phyloP scores from a whole-genome alignment of 202 grass and related monocot genomes.

The Hordeum pubiflorum region DNA sequence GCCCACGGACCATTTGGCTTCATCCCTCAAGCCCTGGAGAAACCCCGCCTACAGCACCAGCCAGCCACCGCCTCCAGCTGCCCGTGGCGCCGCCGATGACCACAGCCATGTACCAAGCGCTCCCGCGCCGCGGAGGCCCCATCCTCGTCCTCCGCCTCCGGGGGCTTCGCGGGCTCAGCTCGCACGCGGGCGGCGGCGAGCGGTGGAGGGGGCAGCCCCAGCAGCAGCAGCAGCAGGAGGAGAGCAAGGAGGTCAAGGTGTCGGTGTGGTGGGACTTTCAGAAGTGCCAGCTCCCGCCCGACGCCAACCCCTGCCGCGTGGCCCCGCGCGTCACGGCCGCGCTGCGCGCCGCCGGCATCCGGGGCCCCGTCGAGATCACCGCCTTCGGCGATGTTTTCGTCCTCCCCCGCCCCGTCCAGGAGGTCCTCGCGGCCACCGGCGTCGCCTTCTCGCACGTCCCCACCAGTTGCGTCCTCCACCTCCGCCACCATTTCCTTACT shows the following conservation, averaged over 20 bases:
- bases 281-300: conserved; percentile 55
- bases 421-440: conserved; percentile 63
- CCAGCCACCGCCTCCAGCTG: background rate
- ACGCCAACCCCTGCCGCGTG: conserved; percentile 46
- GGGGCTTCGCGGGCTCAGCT: background rate
- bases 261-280: conserved; percentile 96
- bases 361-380: conserved; percentile 67
- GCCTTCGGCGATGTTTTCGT: conserved; percentile 66
- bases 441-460: conserved; percentile 77
- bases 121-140: background rate
- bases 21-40: background rate
- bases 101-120: background rate
- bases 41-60: background rate
- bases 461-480: conserved; percentile 33
- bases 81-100: background rate
- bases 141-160: background rate
- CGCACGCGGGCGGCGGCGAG: background rate
- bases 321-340: conserved; percentile 53
- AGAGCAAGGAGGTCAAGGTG: conserved; percentile 56
- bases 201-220: conserved; percentile 3
- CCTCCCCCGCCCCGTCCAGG: conserved; percentile 48
- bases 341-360: conserved; percentile 60
- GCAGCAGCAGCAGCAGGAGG: conserved; percentile 9
- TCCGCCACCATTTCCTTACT: background rate
- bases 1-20: background rate